Evolutionary conservation across 176 grass and related monocot species (phyloP).

Genomic region (Ananas comosus): DNA sequence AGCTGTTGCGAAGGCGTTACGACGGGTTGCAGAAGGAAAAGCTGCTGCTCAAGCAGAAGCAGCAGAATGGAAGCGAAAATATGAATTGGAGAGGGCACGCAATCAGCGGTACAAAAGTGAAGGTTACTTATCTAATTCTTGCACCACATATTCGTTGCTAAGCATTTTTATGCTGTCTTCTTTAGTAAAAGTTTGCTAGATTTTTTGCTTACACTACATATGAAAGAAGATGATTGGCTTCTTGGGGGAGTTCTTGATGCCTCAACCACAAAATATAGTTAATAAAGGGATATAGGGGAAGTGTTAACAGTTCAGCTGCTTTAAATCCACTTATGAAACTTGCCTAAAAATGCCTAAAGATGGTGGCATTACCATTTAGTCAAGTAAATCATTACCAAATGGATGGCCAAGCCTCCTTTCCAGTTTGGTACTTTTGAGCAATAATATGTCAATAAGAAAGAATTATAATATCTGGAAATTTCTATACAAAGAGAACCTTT

Average conservation of each 20-base stretch:
- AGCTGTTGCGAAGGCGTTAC: slow-evolving; percentile 87
- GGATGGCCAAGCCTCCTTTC: too few species aligned
- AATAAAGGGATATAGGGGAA: too few species aligned
- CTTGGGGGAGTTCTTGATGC: too few species aligned
- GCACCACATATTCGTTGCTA: neutral
- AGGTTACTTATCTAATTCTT: slow-evolving; percentile 33
- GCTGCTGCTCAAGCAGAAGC: slow-evolving; percentile 78
- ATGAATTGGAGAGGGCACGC: slow-evolving; percentile 58
- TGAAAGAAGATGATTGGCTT: too few species aligned
- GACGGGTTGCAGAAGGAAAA: slow-evolving; percentile 78
- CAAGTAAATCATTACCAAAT: neutral
- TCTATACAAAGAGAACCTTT: too few species aligned
- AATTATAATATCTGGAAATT: too few species aligned
- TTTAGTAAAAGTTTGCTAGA: neutral
- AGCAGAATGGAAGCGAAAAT: slow-evolving; percentile 86
- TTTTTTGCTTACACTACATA: too few species aligned
- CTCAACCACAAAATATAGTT: too few species aligned
- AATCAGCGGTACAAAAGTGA: slow-evolving; percentile 37
- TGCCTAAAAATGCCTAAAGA: neutral
- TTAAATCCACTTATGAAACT: too few species aligned
- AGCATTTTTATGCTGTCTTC: slow-evolving; percentile 12
- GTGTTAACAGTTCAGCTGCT: too few species aligned
- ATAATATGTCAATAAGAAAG: too few species aligned
- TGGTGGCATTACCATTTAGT: neutral
- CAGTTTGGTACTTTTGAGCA: too few species aligned